phyloP scores from a whole-genome alignment of 1,284 basidiomycete species.

The Ceratobasidium sp. region DNA sequence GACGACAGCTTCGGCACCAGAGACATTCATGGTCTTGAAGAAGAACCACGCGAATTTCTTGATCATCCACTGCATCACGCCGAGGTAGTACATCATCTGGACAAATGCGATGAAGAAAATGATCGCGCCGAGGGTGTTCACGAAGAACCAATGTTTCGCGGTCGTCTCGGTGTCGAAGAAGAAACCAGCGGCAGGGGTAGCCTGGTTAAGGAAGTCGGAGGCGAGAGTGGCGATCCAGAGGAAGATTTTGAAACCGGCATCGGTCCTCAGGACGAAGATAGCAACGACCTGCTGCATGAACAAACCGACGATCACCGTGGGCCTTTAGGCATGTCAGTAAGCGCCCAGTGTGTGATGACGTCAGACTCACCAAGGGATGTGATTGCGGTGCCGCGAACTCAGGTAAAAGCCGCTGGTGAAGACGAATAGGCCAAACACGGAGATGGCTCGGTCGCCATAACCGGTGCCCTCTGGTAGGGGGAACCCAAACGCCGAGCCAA shows the following conservation, averaged over 20 bases:
- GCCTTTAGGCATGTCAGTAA: constrained; percentile 62
- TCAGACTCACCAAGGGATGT: constrained; percentile 72
- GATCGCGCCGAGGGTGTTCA: constrained; percentile 75
- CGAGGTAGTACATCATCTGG: constrained; percentile 88
- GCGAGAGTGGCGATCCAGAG: constrained; percentile 83
- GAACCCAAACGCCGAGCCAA: constrained; percentile 88
- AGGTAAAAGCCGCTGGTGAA: constrained; percentile 82
- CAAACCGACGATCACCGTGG: constrained; percentile 86
- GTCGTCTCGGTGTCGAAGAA: constrained; percentile 79
- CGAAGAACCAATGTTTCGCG: constrained; percentile 81
- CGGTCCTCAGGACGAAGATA: constrained; percentile 86
- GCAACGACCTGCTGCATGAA: constrained; percentile 86
- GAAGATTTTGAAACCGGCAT: constrained; percentile 84
- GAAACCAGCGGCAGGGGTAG: constrained; percentile 75
- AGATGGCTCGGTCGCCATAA: constrained; percentile 84
- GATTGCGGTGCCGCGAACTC: constrained; percentile 70
- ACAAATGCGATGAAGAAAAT: constrained; percentile 91
- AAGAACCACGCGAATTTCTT: constrained; percentile 92
- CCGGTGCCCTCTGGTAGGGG: constrained; percentile 67
- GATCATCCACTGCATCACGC: constrained; percentile 91
- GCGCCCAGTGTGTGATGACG: constrained; percentile 22
- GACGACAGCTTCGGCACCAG: constrained; percentile 92
- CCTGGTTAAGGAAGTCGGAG: constrained; percentile 75
- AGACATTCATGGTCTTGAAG: constrained; percentile 88
- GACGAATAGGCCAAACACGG: constrained; percentile 80